Percentiles rank a stretch among this genome's conserved stretches.
Evolutionary conservation across 495 filamentous ascomycete genomes (phyloP).

Genomic region (Hyphodiscus hymeniophilus): DNA sequence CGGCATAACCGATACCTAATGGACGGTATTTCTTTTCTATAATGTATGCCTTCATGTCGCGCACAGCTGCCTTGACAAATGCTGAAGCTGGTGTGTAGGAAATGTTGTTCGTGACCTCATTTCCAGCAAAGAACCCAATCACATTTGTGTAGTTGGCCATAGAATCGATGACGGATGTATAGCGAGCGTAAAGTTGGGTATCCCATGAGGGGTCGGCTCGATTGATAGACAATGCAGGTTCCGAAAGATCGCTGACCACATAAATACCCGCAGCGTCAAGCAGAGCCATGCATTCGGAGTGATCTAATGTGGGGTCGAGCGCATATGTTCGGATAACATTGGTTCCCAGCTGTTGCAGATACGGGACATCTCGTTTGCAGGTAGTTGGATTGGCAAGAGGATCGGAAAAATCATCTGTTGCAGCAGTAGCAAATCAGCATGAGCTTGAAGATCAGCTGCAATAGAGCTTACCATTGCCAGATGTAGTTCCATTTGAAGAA

Average conservation of each 20-base stretch:
- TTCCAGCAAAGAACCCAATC: constrained; percentile 69
- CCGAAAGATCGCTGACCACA: constrained; percentile 56
- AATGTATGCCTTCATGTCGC: constrained; percentile 67
- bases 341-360: constrained; percentile 49
- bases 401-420: constrained; percentile 26
- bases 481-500: constrained; percentile 21
- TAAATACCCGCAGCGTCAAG: constrained; percentile 69
- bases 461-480: background rate
- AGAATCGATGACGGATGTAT: constrained; percentile 57
- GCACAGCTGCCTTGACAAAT: constrained; percentile 65
- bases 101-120: constrained; percentile 54
- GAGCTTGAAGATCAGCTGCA: background rate
- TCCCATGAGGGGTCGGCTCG: constrained; percentile 50
- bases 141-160: constrained; percentile 58
- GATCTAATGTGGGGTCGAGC: constrained; percentile 53
- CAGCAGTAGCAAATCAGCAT: background rate
- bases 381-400: constrained; percentile 48
- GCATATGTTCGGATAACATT: constrained; percentile 57
- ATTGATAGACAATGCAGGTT: constrained; percentile 51
- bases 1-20: constrained; percentile 64
- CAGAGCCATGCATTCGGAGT: constrained; percentile 56
- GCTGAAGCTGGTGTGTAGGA: constrained; percentile 52
- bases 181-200: constrained; percentile 44
- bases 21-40: constrained; percentile 48
- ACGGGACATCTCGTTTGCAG: constrained; percentile 56